Conservation (phyloP, 305 asterid genomes). For the Fraxinus dipetala region DNA sequence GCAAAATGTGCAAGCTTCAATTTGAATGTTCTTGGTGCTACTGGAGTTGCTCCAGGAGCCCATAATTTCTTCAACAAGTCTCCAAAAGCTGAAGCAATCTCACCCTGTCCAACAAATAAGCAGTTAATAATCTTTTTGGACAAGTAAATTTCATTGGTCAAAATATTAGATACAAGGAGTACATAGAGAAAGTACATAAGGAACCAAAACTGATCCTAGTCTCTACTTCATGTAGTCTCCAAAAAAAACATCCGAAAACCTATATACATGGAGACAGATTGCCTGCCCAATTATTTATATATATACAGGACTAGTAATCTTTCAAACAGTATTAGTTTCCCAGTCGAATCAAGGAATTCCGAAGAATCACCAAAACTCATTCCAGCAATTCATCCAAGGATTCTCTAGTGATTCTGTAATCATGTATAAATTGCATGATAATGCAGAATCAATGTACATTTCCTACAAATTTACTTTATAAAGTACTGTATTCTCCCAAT, state of each 20-base stretch:
- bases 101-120: slow-evolving; percentile 57
- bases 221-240: slow-evolving; percentile 16
- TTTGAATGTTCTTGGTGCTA: slow-evolving; percentile 87
- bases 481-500: not conserved
- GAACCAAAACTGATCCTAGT: slow-evolving; percentile 7
- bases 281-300: slow-evolving; percentile 7
- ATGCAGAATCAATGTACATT: not conserved
- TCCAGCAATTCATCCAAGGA: slow-evolving; percentile 13
- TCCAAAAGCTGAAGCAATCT: slow-evolving; percentile 93
- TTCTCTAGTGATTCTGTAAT: not conserved
- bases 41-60: slow-evolving; percentile 88
- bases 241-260: slow-evolving; percentile 18
- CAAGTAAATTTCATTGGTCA: slow-evolving; percentile 19
- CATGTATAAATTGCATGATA: not conserved
- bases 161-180: slow-evolving; percentile 8
- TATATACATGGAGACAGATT: slow-evolving; percentile 15
- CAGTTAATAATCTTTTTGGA: slow-evolving; percentile 20
- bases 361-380: not conserved
- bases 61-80: slow-evolving; percentile 86
- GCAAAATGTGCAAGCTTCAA: slow-evolving; percentile 93
- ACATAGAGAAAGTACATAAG: slow-evolving; percentile 4
- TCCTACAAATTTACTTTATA: not conserved
- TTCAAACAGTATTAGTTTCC: not conserved
- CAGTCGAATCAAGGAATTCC: not conserved
- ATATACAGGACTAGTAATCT: not conserved